Conservation (phyloP, 805 yeast genomes). For the Candida adriatica region DNA sequence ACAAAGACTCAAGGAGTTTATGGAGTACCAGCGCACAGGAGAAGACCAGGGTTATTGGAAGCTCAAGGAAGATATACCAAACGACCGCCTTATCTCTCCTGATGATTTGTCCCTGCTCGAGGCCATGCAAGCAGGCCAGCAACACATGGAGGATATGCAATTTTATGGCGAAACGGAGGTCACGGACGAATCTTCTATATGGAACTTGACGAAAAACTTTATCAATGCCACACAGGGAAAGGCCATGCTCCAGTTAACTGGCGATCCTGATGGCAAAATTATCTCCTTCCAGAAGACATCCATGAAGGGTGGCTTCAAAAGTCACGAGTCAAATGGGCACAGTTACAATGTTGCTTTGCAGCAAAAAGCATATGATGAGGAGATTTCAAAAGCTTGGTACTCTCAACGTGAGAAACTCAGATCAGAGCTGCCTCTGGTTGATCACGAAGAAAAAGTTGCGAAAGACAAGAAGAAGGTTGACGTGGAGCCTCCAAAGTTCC, state of each 20-base stretch:
- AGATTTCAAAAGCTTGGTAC: slow-evolving; percentile 84
- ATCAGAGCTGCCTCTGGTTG: slow-evolving; percentile 16
- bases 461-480: slow-evolving; percentile 11
- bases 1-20: slow-evolving; percentile 90
- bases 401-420: slow-evolving; percentile 62
- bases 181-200: slow-evolving; percentile 84
- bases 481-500: slow-evolving; percentile 26
- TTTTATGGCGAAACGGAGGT: slow-evolving; percentile 44
- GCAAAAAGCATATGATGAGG: slow-evolving; percentile 88
- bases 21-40: slow-evolving; percentile 94
- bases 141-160: slow-evolving; percentile 74
- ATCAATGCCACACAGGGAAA: slow-evolving; percentile 93
- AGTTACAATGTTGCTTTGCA: slow-evolving; percentile 78
- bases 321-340: slow-evolving; percentile 48
- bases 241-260: slow-evolving; percentile 92
- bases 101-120: slow-evolving; percentile 86
- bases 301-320: slow-evolving; percentile 85
- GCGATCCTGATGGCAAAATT: slow-evolving; percentile 90
- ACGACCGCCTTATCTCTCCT: slow-evolving; percentile 77
- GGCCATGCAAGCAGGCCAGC: slow-evolving; percentile 92
- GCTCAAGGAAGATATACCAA: slow-evolving; percentile 67
- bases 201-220: slow-evolving; percentile 91
- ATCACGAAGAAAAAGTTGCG: slow-evolving; percentile 27
- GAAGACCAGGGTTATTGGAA: slow-evolving; percentile 96
- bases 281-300: slow-evolving; percentile 85